phyloP scores from a whole-genome alignment of 1,139 yeast species.

The Arxiozyma heterogenica region DNA sequence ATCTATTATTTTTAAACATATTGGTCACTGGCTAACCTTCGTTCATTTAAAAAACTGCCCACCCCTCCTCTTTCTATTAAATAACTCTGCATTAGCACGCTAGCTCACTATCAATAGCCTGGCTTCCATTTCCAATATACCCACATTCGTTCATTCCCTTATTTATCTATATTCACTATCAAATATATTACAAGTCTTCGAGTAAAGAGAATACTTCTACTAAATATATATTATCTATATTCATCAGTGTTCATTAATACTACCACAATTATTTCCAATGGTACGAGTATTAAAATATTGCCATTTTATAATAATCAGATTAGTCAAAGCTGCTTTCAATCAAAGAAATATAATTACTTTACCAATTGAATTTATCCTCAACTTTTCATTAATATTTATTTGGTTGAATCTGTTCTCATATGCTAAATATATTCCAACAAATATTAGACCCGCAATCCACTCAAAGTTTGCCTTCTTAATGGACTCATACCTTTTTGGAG shows the following conservation, averaged over 20 bases:
- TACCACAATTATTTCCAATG: not conserved
- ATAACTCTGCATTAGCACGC: too few species aligned
- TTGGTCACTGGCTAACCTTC: too few species aligned
- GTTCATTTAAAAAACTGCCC: too few species aligned
- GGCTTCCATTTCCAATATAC: too few species aligned
- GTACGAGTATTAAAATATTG: not conserved
- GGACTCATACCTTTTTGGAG: conserved; percentile 28
- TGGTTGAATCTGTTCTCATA: conserved; percentile 56
- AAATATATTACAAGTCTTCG: not conserved
- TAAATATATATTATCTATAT: not conserved
- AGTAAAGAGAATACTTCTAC: not conserved
- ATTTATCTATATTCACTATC: not conserved
- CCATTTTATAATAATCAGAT: not conserved
- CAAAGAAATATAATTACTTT: conserved; percentile 34
- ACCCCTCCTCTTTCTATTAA: too few species aligned
- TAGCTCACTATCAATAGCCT: too few species aligned
- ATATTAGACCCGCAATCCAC: conserved; percentile 47
- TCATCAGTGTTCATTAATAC: too few species aligned
- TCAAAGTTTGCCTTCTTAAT: conserved; percentile 22
- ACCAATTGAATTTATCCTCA: conserved; percentile 38
- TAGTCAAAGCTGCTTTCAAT: conserved; percentile 25
- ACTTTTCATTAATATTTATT: conserved; percentile 45
- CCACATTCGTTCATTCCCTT: not conserved
- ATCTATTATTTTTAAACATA: not conserved
- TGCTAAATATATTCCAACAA: conserved; percentile 50